Base-by-base conservation (phyloP, 2,329 filamentous ascomycete species). In the Nigrospora osmanthi region DNA sequence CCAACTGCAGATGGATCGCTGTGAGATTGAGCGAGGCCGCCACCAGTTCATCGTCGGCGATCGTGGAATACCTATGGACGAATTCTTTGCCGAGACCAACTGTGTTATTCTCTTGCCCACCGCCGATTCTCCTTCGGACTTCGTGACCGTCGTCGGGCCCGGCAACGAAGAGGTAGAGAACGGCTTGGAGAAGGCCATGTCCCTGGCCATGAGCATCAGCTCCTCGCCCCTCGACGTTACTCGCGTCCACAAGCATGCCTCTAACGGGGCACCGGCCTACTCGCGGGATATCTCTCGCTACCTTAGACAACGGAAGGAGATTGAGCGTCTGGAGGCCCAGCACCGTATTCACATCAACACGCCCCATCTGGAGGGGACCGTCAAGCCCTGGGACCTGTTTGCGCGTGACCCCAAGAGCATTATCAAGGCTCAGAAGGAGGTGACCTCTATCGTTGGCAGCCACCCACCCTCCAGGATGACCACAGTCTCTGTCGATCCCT, bases 1-100 rank as follows among this genome's bases (percentile, higher is more conserved):
- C 47, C 81, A 87, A 60, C 72, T 97, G 41, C 80, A 84, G 36
- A 72, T 93, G 40, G 81, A 93, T 54, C 84, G 94, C 63, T 72
- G 89, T 36, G 79, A 85, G 6, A 88, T 97, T 54, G 86, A 91
- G 63, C 84, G 85, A 50, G 89, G 88, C 40, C 83, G 89, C 42
- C 93, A 97, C 63, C 90, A 95, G 63, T 97, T 96, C 71, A 93
- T 98, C 59, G 83, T 95, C 51, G 91, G 91, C 42, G 83, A 91
- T 49, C 79, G 83, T 49, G 89, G 87, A 49, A 78, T 87, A 49
- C 82, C 87, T 15, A 73, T 88, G 32, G 81, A 96, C 47, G 81
- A 95, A 38, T 96, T 98, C 71, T 81, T 96, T 52, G 77, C 83
- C 38, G 81, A 95, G 58, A 97, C 93, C 47, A 91, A 91, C 50